phyloP scores from a whole-genome alignment of 768 basidiomycete genomes.

The Chalciporus pseudorubinellus region DNA sequence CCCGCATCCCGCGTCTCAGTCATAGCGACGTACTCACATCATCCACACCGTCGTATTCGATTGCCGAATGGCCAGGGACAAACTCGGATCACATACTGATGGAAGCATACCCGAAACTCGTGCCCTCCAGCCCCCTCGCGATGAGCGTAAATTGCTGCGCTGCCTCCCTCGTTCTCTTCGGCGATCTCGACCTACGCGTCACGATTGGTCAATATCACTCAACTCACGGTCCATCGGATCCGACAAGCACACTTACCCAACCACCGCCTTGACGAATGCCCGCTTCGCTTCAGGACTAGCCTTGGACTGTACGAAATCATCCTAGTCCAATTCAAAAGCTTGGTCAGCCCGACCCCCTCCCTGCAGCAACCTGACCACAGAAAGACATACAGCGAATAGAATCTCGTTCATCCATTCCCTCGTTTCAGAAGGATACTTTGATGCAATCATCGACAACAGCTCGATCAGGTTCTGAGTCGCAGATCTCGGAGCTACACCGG shows the following conservation, averaged over 20 bases:
- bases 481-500: constrained; percentile 80
- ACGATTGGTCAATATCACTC: constrained; percentile 1
- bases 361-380: constrained; percentile 1
- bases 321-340: constrained; percentile 38
- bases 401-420: constrained; percentile 73
- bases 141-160: constrained; percentile 86
- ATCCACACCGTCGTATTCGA: not conserved
- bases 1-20: not conserved
- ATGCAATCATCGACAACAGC: constrained; percentile 65
- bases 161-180: constrained; percentile 75
- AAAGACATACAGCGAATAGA: constrained; percentile 54
- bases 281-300: constrained; percentile 76
- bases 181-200: constrained; percentile 57
- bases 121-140: constrained; percentile 79
- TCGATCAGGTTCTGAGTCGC: constrained; percentile 83
- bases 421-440: constrained; percentile 52
- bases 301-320: constrained; percentile 70
- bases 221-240: not conserved
- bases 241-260: constrained; percentile 46
- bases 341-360: not conserved
- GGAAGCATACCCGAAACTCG: constrained; percentile 82
- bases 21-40: not conserved
- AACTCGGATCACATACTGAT: constrained; percentile 44
- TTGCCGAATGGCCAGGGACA: not conserved
- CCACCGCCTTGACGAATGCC: constrained; percentile 68